Evolutionary conservation across 2,329 filamentous ascomycete genomes (phyloP).

Genomic region (Fusarium camptoceras): DNA sequence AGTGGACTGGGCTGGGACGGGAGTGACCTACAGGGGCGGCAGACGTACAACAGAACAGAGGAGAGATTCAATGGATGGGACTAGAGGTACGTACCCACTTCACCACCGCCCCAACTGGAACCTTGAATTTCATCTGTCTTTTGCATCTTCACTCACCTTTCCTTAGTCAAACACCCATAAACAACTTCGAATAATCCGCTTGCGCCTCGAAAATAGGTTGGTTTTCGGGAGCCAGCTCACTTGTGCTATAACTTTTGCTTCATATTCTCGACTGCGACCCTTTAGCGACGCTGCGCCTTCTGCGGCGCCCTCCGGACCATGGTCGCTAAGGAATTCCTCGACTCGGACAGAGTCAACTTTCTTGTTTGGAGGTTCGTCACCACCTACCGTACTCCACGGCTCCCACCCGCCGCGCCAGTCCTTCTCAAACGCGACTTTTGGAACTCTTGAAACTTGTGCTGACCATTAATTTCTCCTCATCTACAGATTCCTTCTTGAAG

Average conservation of each 20-base stretch:
- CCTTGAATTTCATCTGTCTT: constrained; percentile 52
- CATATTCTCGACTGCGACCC: constrained; percentile 30
- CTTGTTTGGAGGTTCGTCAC: constrained; percentile 75
- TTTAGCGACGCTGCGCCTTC: constrained; percentile 49
- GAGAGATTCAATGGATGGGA: neutral
- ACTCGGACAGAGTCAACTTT: constrained; percentile 77
- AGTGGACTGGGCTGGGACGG: constrained; percentile 23
- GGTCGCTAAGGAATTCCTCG: constrained; percentile 69
- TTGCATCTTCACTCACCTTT: constrained; percentile 51
- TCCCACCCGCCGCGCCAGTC: constrained; percentile 26
- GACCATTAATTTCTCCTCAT: constrained; percentile 36
- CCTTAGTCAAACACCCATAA: constrained; percentile 36
- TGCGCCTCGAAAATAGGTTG: constrained; percentile 34
- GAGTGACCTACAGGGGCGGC: constrained; percentile 31
- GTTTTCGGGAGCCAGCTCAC: constrained; percentile 33
- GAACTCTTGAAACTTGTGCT: constrained; percentile 31
- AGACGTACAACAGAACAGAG: constrained; percentile 33
- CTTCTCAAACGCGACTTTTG: constrained; percentile 20
- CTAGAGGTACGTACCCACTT: constrained; percentile 46
- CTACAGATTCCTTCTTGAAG: constrained; percentile 70
- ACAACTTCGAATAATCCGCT: constrained; percentile 27
- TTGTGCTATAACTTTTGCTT: constrained; percentile 20
- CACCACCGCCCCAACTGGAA: constrained; percentile 45
- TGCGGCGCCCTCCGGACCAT: constrained; percentile 56
- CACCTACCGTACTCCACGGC: constrained; percentile 42